Conservation (phyloP, 768 basidiomycete genomes). For the Rossbeevera mucosa region DNA sequence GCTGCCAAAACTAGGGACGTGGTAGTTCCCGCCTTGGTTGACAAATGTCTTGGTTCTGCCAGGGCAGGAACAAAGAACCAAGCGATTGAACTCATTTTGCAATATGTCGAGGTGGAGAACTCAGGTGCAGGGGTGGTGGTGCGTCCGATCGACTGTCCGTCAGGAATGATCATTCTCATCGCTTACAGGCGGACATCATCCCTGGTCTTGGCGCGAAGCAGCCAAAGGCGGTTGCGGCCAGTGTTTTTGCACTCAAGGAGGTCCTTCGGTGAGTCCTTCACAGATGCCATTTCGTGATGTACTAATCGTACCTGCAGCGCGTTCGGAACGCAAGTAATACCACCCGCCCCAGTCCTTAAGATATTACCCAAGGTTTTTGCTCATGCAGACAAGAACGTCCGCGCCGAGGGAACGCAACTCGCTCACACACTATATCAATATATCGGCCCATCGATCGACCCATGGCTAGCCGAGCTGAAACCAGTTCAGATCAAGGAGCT, state of each 20-base stretch:
- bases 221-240: conserved; percentile 86
- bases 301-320: conserved; percentile 38
- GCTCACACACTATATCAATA: conserved; percentile 77
- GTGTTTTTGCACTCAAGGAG: conserved; percentile 75
- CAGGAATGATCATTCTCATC: conserved; percentile 19
- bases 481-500: conserved; percentile 96
- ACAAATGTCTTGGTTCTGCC: conserved; percentile 91
- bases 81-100: conserved; percentile 77
- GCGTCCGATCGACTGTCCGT: conserved; percentile 38
- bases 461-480: conserved; percentile 85
- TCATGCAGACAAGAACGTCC: conserved; percentile 92
- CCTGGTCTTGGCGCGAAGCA: conserved; percentile 87
- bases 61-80: conserved; percentile 87
- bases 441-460: conserved; percentile 78
- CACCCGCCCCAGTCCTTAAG: conserved; percentile 79
- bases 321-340: conserved; percentile 75
- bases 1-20: conserved; percentile 74
- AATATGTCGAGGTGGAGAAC: conserved; percentile 94
- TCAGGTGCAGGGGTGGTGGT: conserved; percentile 83
- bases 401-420: conserved; percentile 82
- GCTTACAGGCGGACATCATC: conserved; percentile 65
- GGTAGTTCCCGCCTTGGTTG: conserved; percentile 88
- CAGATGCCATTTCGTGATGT: not conserved
- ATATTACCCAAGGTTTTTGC: conserved; percentile 88
- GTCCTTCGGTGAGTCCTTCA: conserved; percentile 61